Percentiles rank a stretch among this genome's conserved stretches.
Conservation (phyloP, 108 stramenopile species). For the Cyclotella distinguenda region DNA sequence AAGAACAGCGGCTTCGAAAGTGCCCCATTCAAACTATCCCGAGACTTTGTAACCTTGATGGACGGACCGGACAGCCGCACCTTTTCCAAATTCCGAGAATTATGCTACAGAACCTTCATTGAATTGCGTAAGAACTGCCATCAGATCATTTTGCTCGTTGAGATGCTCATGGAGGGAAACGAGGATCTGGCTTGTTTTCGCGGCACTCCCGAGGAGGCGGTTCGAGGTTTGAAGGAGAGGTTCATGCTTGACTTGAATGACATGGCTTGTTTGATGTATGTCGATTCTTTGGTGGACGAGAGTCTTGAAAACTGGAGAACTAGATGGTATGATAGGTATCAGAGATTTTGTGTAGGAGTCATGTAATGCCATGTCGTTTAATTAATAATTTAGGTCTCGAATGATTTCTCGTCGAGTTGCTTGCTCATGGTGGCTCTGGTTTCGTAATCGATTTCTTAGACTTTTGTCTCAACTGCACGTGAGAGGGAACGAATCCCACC, state of each 20-base stretch:
- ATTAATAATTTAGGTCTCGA: conserved; percentile 1
- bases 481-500: conserved; percentile 70
- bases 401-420: not conserved
- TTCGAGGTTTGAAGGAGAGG: conserved; percentile 75
- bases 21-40: conserved; percentile 97
- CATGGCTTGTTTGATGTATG: conserved; percentile 78
- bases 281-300: conserved; percentile 87
- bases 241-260: conserved; percentile 85
- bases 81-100: conserved; percentile 83
- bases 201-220: conserved; percentile 83
- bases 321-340: conserved; percentile 94
- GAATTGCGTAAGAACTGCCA: conserved; percentile 81
- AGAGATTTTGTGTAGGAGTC: conserved; percentile 92
- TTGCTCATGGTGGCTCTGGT: conserved; percentile 14
- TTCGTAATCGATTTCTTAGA: conserved; percentile 10
- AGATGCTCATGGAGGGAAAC: conserved; percentile 93
- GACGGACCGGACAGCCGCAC: conserved; percentile 87
- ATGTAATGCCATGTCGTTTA: conserved; percentile 53
- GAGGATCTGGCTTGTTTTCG: conserved; percentile 95
- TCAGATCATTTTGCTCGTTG: conserved; percentile 89
- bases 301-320: conserved; percentile 95
- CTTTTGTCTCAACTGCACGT: conserved; percentile 39
- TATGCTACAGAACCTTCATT: conserved; percentile 89
- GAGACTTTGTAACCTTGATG: conserved; percentile 89
- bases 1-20: conserved; percentile 93